These are phyloP conservation scores for Neurospora intermedia DNA, from an alignment of 495 filamentous ascomycete genomes.

Conservation along the genomic window DNA sequence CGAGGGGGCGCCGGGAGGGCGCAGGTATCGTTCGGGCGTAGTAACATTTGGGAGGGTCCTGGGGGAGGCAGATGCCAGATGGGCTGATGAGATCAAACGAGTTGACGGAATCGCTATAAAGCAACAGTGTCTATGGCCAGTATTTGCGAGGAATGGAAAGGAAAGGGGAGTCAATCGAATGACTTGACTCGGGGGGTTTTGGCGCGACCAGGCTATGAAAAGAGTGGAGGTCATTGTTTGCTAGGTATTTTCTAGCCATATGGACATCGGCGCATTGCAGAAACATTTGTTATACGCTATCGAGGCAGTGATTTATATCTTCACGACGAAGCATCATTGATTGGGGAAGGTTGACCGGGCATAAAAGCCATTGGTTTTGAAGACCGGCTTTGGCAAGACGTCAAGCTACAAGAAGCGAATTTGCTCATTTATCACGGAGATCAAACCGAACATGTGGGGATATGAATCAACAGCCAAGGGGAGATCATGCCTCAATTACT, in stretches of 20 bases:
- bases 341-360: not conserved
- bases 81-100: not conserved
- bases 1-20: conserved; percentile 20
- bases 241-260: not conserved
- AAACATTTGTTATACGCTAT: not conserved
- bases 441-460: no score
- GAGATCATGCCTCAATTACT: no score
- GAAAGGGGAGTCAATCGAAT: not conserved
- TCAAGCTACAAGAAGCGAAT: no score
- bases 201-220: not conserved
- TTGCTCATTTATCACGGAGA: no score
- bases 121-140: not conserved
- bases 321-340: not conserved
- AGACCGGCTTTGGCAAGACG: no score
- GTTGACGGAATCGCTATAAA: not conserved
- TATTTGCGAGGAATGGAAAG: not conserved
- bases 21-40: not conserved
- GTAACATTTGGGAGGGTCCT: not conserved
- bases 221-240: not conserved
- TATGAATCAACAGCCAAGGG: no score
- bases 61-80: not conserved
- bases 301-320: not conserved
- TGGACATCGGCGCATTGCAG: not conserved
- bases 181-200: not conserved
- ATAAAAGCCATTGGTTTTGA: no score